Evolutionary conservation across 805 yeast species (phyloP).

Genomic region (Saturnispora besseyi): DNA sequence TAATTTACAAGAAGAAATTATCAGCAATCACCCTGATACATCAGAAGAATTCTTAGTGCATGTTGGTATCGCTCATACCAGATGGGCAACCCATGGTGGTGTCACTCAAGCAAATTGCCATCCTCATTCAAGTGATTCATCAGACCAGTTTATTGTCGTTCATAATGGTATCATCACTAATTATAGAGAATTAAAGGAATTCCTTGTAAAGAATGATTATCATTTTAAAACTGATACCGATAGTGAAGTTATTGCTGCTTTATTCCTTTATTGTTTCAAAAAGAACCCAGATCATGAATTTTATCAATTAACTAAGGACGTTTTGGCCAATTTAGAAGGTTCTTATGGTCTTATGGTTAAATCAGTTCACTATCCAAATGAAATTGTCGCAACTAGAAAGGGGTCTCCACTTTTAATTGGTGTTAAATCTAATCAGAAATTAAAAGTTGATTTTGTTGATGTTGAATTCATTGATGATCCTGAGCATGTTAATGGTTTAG

Average conservation of each 20-base stretch:
- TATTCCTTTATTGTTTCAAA: constrained; percentile 79
- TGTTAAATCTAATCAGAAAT: constrained; percentile 89
- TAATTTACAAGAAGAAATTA: constrained; percentile 62
- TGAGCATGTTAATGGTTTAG: constrained; percentile 11
- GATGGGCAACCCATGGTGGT: constrained; percentile 99
- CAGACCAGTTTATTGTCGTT: constrained; percentile 80
- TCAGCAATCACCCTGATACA: constrained; percentile 41
- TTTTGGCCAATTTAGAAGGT: constrained; percentile 88
- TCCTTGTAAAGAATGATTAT: constrained; percentile 71
- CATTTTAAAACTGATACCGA: constrained; percentile 89
- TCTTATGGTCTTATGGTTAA: constrained; percentile 94
- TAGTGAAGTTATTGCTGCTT: constrained; percentile 95
- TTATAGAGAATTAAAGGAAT: constrained; percentile 81
- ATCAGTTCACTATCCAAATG: constrained; percentile 89
- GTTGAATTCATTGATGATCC: constrained; percentile 82
- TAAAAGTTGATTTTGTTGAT: constrained; percentile 96
- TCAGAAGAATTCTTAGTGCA: constrained; percentile 67
- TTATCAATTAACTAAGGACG: constrained; percentile 86
- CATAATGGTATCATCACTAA: constrained; percentile 98
- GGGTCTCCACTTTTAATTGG: constrained; percentile 97
- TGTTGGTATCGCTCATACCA: constrained; percentile 96
- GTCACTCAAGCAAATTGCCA: constrained; percentile 84
- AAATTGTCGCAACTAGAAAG: constrained; percentile 92
- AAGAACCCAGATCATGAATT: constrained; percentile 80
- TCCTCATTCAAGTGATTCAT: constrained; percentile 85